These are phyloP conservation scores for Tulasnella sp. DNA, from an alignment of 768 basidiomycete genomes.

Conservation along the genomic window DNA sequence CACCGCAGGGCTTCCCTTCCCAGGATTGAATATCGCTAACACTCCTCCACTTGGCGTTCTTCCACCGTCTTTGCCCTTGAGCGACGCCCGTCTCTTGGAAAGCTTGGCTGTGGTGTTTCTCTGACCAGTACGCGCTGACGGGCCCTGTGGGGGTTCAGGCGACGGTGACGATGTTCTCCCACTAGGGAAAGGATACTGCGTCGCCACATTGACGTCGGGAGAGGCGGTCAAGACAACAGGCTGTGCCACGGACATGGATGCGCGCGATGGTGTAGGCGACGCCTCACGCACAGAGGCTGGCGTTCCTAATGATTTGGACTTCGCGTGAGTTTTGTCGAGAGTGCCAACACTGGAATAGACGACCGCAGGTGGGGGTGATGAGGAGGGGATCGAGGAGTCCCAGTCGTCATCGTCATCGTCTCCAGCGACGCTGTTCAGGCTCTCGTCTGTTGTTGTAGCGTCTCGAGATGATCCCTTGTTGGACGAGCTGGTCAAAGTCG, in stretches of 20 bases:
- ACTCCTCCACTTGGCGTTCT: constrained; percentile 82
- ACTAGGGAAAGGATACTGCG: constrained; percentile 15
- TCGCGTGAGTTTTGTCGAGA: background rate
- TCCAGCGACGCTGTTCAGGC: background rate
- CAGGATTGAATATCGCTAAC: constrained; percentile 40
- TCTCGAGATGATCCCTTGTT: background rate
- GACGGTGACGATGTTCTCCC: constrained; percentile 13
- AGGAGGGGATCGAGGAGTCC: constrained; percentile 15
- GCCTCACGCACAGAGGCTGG: background rate
- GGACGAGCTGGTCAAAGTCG: constrained; percentile 1
- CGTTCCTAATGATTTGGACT: too few species aligned
- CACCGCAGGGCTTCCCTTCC: background rate
- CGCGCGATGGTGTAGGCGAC: constrained; percentile 3
- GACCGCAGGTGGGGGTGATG: constrained; percentile 15
- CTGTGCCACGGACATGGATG: background rate
- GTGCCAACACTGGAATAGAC: constrained; percentile 1
- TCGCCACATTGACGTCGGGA: too few species aligned
- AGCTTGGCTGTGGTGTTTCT: constrained; percentile 3
- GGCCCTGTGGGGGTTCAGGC: background rate
- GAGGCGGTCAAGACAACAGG: too few species aligned
- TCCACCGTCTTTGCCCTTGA: constrained; percentile 66
- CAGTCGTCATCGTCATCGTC: constrained; percentile 14
- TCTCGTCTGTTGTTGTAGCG: constrained; percentile 9
- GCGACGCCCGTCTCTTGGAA: constrained; percentile 31
- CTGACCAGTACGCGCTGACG: background rate